Evolutionary conservation across 2,329 filamentous ascomycete genomes (phyloP), one percentile per base, ranked within the genome.

Genomic region (Bipolaris cookei): DNA sequence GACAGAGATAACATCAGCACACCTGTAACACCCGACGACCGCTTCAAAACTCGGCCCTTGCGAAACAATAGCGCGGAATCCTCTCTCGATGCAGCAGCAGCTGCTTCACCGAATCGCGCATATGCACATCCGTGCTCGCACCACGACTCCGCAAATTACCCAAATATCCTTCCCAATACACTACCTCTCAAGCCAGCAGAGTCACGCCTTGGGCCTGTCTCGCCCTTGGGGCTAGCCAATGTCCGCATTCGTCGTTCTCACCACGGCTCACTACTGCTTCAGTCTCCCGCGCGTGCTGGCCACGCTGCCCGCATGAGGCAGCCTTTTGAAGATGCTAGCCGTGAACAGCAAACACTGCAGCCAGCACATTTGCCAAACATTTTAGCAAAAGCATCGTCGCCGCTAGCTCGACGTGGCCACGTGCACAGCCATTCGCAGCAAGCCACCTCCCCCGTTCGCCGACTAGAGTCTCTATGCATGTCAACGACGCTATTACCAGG

Each of bases 261-360:
- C 7, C 56, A 65, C 58, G 59, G 48, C 14, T 58, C 61, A 1
- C 43, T 58, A 13, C 44, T 74, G 16, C 48, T 72, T 13, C 59
- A 58, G 28, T 74, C 71, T 3, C 73, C 73, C 20, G 71, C 72
- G 18, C 66, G 72, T 28, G 56, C 59, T n/a, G 67, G 71, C 4
- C 62, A 75, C 56, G 54, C 65, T 3, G 63, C 51, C 14, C 64
- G 69, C 16, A 73, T 75, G 63, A 68, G 58, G 18, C 63, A 68
- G 35, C 69, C 73, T 6, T 76, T 75, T 37, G 61, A 69, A 32
- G 51, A 62, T 14, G 61, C 62, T 13, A 55, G 59, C 8, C 59
- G 55, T 13, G 50, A 43, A 18, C 54, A 57, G 8, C 20, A 18
- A 35, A 10, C 39, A 13, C 28, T 56, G 23, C 44, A 44, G 8